Evolutionary conservation across 805 yeast species (phyloP), one percentile per base, ranked within the genome.

Genomic region (Nakazawaea sp.): DNA sequence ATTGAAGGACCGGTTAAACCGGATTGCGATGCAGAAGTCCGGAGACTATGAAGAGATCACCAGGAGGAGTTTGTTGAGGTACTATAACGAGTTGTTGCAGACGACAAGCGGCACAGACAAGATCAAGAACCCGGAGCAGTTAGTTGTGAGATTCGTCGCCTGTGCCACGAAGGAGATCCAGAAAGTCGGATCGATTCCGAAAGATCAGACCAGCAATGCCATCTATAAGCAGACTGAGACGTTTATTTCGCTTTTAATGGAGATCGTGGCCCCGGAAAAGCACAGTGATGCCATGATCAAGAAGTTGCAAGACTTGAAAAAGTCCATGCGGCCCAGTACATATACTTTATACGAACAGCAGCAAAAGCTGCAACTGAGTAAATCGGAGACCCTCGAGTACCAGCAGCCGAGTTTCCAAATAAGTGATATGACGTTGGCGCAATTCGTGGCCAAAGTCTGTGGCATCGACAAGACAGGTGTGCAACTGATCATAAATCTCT

Each of bases 51-150:
- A 72, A 35, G 75, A 70, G 4, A 56, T 68, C 39, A 67, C 80
- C 10, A 63, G 83, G 43, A 60, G 82, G 25, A 69, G 79, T 35
- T 62, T 80, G 32, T 54, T 82, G 18, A 70, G 83, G 18, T 67
- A 81, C 40, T 81, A 82, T 52, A 78, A 77, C 39, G 80, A 76
- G 31, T 47, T 77, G 20, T 58, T 79, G 26, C 71, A 68, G 35
- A 75, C 80, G 12, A 38, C 39, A 4, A 29, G 27, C 4, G 28
- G 31, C 8, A 67, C 63, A 21, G 46, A 62, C 20, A 45, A 55
- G 2, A 56, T 54, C 29, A 55, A 54, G 41, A 52, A 60, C 23
- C 61, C 66, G 4, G 71, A 66, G 40, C 77, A 72, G 36, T 48
- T 76, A 25, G 63, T 77, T 2, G 64, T 73, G 52, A 59, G 66